These are phyloP conservation scores for Monosporozyma aerobia DNA, from an alignment of 805 yeast genomes.

Conservation along the genomic window DNA sequence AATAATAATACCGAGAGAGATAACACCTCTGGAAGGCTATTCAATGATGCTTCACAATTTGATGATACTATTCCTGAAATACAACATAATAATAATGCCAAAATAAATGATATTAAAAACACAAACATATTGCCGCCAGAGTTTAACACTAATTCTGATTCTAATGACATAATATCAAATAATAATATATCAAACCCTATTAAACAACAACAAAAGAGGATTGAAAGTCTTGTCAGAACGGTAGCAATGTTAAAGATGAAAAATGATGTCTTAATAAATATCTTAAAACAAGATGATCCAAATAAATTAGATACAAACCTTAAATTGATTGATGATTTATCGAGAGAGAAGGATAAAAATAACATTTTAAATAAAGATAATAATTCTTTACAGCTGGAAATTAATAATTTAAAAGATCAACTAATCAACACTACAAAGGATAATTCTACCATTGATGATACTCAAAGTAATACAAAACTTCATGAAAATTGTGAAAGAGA, in stretches of 20 bases:
- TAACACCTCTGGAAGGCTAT: conserved; percentile 18
- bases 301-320: conserved; percentile 2
- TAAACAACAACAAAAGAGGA: conserved; percentile 24
- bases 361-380: neutral
- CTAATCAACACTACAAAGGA: conserved; percentile 1
- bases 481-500: conserved; percentile 3
- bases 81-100: conserved; percentile 1
- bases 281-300: conserved; percentile 15
- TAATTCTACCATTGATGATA: neutral
- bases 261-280: conserved; percentile 23
- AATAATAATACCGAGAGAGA: conserved; percentile 1
- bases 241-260: conserved; percentile 23
- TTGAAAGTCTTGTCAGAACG: conserved; percentile 18
- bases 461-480: neutral
- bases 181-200: conserved; percentile 24
- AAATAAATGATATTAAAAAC: neutral
- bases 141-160: neutral
- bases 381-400: conserved; percentile 1
- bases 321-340: conserved; percentile 3
- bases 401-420: neutral
- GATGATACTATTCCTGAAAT: conserved; percentile 26
- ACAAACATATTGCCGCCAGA: neutral
- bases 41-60: conserved; percentile 26
- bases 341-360: conserved; percentile 4
- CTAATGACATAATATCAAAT: conserved; percentile 5